A percentile compares a stretch with the other conserved stretches of the same genome.
These are phyloP conservation scores for Pyrus communis DNA, from an alignment of 306 rosid genomes.

Conservation along the genomic window DNA sequence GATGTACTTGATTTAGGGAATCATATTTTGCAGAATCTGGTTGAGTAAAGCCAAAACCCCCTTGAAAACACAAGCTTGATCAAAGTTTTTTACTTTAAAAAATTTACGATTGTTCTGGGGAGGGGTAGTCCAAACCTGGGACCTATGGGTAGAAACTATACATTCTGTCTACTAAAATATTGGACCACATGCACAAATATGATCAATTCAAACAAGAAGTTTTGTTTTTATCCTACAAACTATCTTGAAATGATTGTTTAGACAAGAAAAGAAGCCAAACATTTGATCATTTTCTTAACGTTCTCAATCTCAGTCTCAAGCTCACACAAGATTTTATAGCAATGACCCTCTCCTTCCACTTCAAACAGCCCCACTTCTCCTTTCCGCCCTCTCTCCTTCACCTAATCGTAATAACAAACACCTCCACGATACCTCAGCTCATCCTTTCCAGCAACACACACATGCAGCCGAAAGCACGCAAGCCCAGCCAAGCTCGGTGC, in stretches of 20 bases:
- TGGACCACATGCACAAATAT: no score
- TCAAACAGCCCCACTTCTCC: constrained; percentile 21
- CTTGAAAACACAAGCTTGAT: no score
- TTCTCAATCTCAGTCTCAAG: constrained; percentile 8
- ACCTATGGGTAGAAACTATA: no score
- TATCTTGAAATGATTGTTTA: background rate
- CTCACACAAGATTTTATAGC: background rate
- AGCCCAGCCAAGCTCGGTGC: constrained; percentile 27
- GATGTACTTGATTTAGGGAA: no score
- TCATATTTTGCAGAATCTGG: no score
- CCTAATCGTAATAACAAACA: constrained; percentile 8
- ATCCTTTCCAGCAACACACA: constrained; percentile 41
- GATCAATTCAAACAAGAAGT: background rate
- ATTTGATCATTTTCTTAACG: background rate
- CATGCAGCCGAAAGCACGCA: constrained; percentile 27
- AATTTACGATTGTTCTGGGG: no score
- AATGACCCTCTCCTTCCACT: constrained; percentile 19
- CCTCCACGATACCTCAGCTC: constrained; percentile 28
- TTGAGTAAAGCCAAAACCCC: no score
- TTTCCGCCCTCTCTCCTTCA: constrained; percentile 9
- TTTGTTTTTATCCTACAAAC: no score
- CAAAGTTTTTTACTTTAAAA: no score
- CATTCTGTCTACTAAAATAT: no score
- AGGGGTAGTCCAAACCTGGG: no score
- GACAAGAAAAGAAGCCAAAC: constrained; percentile 8